These are phyloP conservation scores for Candida qinlingensis DNA, from an alignment of 805 yeast genomes.

Conservation along the genomic window DNA sequence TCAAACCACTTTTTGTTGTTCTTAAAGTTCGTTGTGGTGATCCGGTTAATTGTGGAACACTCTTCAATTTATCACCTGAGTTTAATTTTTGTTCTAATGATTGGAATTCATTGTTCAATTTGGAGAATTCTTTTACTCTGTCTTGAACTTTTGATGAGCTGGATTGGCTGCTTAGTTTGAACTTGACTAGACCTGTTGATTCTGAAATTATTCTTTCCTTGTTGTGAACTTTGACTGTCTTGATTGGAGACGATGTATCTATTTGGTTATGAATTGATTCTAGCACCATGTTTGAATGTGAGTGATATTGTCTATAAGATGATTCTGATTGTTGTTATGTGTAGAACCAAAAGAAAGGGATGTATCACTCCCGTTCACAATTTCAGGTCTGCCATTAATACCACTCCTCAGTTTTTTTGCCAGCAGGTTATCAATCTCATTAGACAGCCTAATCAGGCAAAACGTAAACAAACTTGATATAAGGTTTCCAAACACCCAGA, in stretches of 20 bases:
- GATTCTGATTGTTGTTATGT: too few species aligned
- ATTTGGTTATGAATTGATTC: slow-evolving; percentile 8
- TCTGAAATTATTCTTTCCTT: slow-evolving; percentile 42
- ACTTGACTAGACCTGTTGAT: slow-evolving; percentile 46
- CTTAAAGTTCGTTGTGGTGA: not conserved
- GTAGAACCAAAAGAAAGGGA: too few species aligned
- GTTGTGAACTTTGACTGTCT: slow-evolving; percentile 6
- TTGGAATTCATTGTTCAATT: slow-evolving; percentile 14
- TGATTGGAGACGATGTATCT: not conserved
- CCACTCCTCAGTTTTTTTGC: too few species aligned
- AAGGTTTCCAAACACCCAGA: not conserved
- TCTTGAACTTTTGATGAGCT: slow-evolving; percentile 1
- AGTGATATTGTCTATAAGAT: not conserved
- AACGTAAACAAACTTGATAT: slow-evolving; percentile 4
- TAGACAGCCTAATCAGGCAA: slow-evolving; percentile 8
- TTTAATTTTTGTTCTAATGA: slow-evolving; percentile 8
- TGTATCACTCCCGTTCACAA: too few species aligned
- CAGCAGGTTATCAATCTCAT: not conserved
- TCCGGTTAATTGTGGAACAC: not conserved
- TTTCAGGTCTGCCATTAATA: too few species aligned
- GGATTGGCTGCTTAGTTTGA: slow-evolving; percentile 20
- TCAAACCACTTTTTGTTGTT: slow-evolving; percentile 6
- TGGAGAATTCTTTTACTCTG: slow-evolving; percentile 9
- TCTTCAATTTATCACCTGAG: not conserved
- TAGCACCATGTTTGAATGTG: not conserved